These are phyloP conservation scores for Russula sp. DNA, from an alignment of 768 basidiomycete genomes.

Conservation along the genomic window DNA sequence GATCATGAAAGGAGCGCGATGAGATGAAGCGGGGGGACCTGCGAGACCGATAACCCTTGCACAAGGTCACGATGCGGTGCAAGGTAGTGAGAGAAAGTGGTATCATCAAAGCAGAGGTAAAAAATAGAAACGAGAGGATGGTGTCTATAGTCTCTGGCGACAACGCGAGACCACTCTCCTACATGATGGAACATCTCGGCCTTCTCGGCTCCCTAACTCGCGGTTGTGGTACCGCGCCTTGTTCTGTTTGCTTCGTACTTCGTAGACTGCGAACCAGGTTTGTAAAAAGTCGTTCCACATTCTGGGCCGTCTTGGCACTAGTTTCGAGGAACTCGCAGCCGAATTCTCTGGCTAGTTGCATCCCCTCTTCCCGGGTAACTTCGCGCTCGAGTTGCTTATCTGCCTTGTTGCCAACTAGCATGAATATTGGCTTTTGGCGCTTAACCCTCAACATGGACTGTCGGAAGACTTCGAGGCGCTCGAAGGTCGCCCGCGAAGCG, in stretches of 20 bases:
- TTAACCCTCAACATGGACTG: conserved; percentile 89
- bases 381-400: conserved; percentile 91
- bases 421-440: conserved; percentile 79
- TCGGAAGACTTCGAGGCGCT: conserved; percentile 85
- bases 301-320: conserved; percentile 91
- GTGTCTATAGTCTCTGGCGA: conserved; percentile 68
- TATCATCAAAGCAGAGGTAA: conserved; percentile 80
- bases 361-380: conserved; percentile 87
- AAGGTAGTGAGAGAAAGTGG: conserved; percentile 46
- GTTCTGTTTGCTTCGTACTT: conserved; percentile 55
- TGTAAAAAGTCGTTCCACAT: conserved; percentile 89
- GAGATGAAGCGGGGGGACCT: conserved; percentile 27
- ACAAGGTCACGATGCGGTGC: conserved; percentile 34
- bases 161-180: conserved; percentile 44
- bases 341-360: conserved; percentile 72
- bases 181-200: conserved; percentile 74
- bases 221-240: conserved; percentile 39
- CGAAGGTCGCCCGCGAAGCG: conserved; percentile 88
- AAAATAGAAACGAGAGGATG: conserved; percentile 43
- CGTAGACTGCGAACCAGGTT: conserved; percentile 81
- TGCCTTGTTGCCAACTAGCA: conserved; percentile 95
- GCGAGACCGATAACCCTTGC: conserved; percentile 19
- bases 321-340: conserved; percentile 96
- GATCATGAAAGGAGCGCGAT: conserved; percentile 29
- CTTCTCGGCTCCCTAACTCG: conserved; percentile 43